Conservation (phyloP, 2,329 filamentous ascomycete genomes). For the Calcarisporium arbuscula region DNA sequence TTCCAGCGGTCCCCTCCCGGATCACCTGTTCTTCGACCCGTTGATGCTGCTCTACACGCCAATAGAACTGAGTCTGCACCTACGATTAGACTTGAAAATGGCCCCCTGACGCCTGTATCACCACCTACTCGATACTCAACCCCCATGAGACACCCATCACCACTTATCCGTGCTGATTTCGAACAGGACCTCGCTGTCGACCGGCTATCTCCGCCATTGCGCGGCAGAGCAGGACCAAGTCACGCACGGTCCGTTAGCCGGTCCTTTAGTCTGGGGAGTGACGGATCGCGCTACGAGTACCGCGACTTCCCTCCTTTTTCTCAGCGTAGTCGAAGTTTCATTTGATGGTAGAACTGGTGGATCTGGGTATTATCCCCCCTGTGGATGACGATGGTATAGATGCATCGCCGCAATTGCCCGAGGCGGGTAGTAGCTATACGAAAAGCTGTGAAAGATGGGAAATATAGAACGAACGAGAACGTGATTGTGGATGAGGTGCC, state of each 20-base stretch:
- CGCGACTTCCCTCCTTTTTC: conserved; percentile 30
- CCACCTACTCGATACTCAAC: conserved; percentile 23
- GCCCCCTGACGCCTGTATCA: conserved; percentile 17
- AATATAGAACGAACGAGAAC: conserved; percentile 17
- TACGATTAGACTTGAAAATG: conserved; percentile 3
- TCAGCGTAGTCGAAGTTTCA: conserved; percentile 25
- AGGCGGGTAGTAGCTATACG: conserved; percentile 25
- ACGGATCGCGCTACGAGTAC: conserved; percentile 23
- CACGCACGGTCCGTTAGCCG: conserved; percentile 30
- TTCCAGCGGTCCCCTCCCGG: conserved; percentile 10
- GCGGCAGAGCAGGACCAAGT: conserved; percentile 21
- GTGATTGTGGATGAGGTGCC: conserved; percentile 22
- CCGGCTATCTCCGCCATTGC: conserved; percentile 27
- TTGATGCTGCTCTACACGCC: conserved; percentile 16
- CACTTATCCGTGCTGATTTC: conserved; percentile 27
- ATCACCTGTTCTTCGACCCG: conserved; percentile 25
- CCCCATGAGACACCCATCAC: conserved; percentile 22
- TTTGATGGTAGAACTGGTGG: conserved; percentile 10
- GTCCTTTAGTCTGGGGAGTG: conserved; percentile 27
- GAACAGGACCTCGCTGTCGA: conserved; percentile 33
- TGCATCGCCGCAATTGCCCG: conserved; percentile 24
- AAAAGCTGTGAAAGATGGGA: conserved; percentile 15
- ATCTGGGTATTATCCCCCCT: conserved; percentile 5
- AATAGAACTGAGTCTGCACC: conserved; percentile 21
- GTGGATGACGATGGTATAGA: conserved; percentile 21